Conservation (phyloP, 163 green algal genomes). For the Smithsoniella earleae region DNA sequence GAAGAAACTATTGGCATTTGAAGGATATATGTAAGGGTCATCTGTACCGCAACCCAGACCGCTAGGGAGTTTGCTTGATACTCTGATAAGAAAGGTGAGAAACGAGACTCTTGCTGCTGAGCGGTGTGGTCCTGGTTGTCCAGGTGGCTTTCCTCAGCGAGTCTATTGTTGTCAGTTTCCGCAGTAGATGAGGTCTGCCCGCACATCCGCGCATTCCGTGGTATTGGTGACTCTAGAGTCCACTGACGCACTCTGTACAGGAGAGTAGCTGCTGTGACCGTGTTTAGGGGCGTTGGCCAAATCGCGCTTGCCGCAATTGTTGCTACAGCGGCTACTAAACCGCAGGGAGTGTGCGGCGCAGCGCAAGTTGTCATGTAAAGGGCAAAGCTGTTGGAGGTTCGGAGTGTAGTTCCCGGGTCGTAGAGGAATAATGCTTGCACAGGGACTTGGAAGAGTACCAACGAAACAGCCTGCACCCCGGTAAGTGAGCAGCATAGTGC, state of each 20-base stretch:
- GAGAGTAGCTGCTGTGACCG: not conserved
- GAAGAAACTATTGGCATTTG: not conserved
- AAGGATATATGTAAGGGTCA: not conserved
- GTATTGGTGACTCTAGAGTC: not conserved
- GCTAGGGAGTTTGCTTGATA: not conserved
- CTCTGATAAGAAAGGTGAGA: not conserved
- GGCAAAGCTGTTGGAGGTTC: not conserved
- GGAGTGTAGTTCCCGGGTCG: not conserved
- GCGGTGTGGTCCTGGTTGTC: not conserved
- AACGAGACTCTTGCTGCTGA: not conserved
- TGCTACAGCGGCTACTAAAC: not conserved
- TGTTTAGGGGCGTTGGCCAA: slow-evolving; percentile 13
- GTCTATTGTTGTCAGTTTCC: not conserved
- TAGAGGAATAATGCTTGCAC: not conserved
- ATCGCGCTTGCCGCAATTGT: not conserved
- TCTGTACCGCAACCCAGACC: slow-evolving; percentile 16
- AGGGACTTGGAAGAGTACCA: not conserved
- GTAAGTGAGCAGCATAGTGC: slow-evolving; percentile 25
- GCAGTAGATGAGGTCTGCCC: not conserved
- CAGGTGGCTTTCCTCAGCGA: not conserved
- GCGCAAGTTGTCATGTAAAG: slow-evolving; percentile 10
- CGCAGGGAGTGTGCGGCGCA: not conserved
- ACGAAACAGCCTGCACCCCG: not conserved
- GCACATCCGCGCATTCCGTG: not conserved
- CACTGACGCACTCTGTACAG: not conserved